Percentiles rank a stretch among this genome's conserved stretches.
These are phyloP conservation scores for Venturiaceae sp. DNA, from an alignment of 2,329 filamentous ascomycete genomes.

Conservation along the genomic window DNA sequence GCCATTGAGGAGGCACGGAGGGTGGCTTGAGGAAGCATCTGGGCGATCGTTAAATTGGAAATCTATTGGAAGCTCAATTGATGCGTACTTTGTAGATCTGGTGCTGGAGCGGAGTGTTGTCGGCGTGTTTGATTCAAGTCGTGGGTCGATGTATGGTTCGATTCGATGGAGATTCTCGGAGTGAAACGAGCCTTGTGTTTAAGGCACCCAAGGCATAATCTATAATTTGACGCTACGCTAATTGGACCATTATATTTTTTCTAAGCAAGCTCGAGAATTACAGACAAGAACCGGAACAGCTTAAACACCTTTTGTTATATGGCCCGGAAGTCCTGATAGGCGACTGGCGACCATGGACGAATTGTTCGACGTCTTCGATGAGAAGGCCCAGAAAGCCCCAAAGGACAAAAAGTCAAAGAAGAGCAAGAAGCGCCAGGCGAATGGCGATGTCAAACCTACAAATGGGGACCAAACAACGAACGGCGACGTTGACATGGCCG, in stretches of 20 bases:
- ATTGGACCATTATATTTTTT: neutral
- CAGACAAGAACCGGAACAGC: neutral
- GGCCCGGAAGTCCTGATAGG: neutral
- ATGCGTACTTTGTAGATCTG: constrained; percentile 4
- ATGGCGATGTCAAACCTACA: constrained; percentile 60
- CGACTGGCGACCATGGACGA: constrained; percentile 24
- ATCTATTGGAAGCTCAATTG: neutral
- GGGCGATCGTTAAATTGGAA: constrained; percentile 24
- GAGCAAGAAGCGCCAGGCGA: constrained; percentile 79
- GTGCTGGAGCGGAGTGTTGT: neutral
- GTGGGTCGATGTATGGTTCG: neutral
- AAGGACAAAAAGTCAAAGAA: constrained; percentile 27
- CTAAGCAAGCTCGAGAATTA: neutral
- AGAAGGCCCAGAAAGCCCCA: constrained; percentile 15
- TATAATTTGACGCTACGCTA: neutral
- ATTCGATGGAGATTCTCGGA: no score
- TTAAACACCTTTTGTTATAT: neutral
- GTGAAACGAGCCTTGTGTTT: no score
- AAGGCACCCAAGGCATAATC: no score
- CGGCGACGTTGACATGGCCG: constrained; percentile 34
- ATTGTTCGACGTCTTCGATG: constrained; percentile 35
- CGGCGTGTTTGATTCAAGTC: neutral
- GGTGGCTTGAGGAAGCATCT: constrained; percentile 71
- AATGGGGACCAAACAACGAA: constrained; percentile 20
- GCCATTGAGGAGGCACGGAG: constrained; percentile 50